Conservation (phyloP, 257 asterid genomes). For the Anisodus tanguticus region DNA sequence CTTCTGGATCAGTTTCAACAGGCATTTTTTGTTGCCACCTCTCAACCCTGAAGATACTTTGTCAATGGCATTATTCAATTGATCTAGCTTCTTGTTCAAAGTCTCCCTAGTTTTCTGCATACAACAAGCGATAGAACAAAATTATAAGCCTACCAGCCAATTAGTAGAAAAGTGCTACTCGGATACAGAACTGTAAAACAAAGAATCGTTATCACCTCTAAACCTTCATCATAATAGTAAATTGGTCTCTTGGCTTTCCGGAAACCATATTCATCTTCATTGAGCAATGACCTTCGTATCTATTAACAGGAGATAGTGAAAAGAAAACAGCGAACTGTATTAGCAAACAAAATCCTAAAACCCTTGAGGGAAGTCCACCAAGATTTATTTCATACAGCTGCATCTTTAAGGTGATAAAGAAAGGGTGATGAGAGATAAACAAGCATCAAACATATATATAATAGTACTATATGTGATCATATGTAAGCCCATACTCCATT, state of each 20-base stretch:
- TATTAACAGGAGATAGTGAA: constrained; percentile 34
- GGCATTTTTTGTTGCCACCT: constrained; percentile 76
- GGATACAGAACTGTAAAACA: neutral
- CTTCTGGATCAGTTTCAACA: constrained; percentile 65
- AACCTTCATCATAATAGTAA: constrained; percentile 73
- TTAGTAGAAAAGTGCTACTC: neutral
- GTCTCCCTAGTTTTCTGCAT: constrained; percentile 80
- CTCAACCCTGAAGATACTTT: constrained; percentile 78
- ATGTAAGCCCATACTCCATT: neutral
- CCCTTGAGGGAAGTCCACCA: neutral
- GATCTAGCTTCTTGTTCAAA: constrained; percentile 69
- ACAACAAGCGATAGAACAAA: constrained; percentile 27
- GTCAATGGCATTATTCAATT: constrained; percentile 89
- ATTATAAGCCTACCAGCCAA: neutral
- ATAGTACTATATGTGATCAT: neutral
- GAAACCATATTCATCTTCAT: constrained; percentile 87
- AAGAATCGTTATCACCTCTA: constrained; percentile 53
- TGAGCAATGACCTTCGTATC: constrained; percentile 77
- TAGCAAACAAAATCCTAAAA: constrained; percentile 18
- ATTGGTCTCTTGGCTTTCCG: constrained; percentile 71
- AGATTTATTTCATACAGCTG: too few relatives aligned
- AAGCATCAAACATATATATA: neutral
- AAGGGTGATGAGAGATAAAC: neutral
- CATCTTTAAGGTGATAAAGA: neutral
- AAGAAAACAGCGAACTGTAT: constrained; percentile 17